Evolutionary conservation across 441 rosid genomes (phyloP), one percentile per base, ranked within the genome.

Genomic region (Hura crepitans): DNA sequence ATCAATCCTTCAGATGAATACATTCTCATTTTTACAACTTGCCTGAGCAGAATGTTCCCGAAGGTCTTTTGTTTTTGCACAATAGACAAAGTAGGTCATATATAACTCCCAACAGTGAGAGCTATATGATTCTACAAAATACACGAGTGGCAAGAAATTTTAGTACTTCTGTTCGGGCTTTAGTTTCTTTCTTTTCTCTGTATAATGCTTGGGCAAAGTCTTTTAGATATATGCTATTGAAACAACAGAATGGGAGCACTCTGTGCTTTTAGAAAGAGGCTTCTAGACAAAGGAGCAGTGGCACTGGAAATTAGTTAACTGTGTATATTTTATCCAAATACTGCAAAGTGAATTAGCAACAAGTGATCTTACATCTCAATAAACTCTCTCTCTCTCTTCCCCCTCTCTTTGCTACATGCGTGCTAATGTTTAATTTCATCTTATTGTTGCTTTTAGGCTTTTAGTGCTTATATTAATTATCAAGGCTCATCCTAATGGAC

Each of bases 401-500:
- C n/a, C n/a, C n/a, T n/a, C n/a, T n/a, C n/a, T n/a, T n/a, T n/a
- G n/a, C n/a, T n/a, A 53, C 30, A 18, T 58, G 47, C 31, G 17
- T 49, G 13, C 43, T 27, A 23, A 23, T 17, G 60, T 51, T 27
- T 27, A 22, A 45, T 43, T 58, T 61, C 62, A 64, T 71, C 25
- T 50, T 33, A 45, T 59, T 35, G 22, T 65, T 62, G 74, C 59
- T 22, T 49, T 13, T 43, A 59, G 8, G 30, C 43, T 62, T 56
- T 45, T 30, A 39, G 33, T 64, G 12, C n/a, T n/a, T n/a, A n/a
- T n/a, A n/a, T n/a, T n/a, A 25, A 33, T 43, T 37, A 4, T 15
- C 30, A 20, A 27, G 12, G 13, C 27, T 62, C 12, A 46, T 59
- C 53, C 58, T 62, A 35, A 46, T 43, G 6, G 39, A 12, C n/a